Base-by-base conservation (phyloP, 352 stramenopile genomes). In the Phytophthora idaei region DNA sequence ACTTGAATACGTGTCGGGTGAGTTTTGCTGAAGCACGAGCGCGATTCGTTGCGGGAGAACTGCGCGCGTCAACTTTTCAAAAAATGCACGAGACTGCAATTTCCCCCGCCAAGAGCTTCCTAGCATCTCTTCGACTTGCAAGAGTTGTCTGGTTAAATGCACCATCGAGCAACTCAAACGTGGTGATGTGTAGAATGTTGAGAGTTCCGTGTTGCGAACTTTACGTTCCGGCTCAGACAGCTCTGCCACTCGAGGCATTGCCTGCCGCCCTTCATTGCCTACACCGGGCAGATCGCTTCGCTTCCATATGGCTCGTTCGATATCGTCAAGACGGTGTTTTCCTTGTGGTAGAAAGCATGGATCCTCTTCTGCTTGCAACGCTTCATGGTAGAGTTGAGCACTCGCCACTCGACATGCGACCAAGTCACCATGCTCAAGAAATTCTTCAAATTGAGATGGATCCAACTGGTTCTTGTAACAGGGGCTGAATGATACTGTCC, bases 11-110 rank as follows among this genome's bases (percentile, higher is more conserved):
- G 86, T 46, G 3, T 65, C 54, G 0, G 76, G 76, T 3, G 71
- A 76, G 15, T 70, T 74, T 31, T 84, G 72, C 5, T 77, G 64
- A 5, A 92, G 60, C 4, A 93, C 61, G 21, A 67, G 53, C 2
- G 72, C 74, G 4, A 93, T 69, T 21, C 86, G 79, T 61, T 94
- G 84, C 0, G 86, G 83, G 1, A 94, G 67, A n/a, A 90, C 55
- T 1, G 74, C 56, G 2, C 50, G 55, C 9, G 67, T 54, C 29
- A 94, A 60, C 0, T 69, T 54, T 57, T 90, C 74, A 5, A 67
- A 25, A 41, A 78, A 77, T 12, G 65, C 54, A 14, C 85, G 80
- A 27, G 59, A 37, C 29, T 88, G 81, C 8, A 94, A 57, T 37
- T 82, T 87, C 1, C 69, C 74, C 10, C 77, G 71, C 85, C 85